Conservation (phyloP, 1,284 basidiomycete species). For the Athelia psychrophila region DNA sequence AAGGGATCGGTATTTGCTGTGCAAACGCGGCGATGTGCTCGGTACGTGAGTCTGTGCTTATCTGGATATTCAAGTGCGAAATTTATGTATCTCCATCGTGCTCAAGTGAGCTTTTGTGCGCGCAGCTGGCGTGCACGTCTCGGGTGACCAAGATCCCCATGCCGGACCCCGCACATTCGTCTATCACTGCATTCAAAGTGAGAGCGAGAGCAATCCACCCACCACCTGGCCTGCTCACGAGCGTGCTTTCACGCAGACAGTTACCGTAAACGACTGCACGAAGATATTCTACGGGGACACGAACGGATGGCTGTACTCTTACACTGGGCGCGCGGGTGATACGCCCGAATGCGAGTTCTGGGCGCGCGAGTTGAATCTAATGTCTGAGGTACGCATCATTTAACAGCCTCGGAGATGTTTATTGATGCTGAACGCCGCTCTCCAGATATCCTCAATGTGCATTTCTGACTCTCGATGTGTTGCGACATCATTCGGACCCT, state of each 20-base stretch:
- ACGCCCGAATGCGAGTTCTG: slow-evolving; percentile 23
- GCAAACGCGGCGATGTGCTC: no score
- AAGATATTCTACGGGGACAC: slow-evolving; percentile 46
- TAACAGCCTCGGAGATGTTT: neutral
- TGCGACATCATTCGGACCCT: slow-evolving; percentile 50
- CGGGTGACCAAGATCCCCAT: slow-evolving; percentile 19
- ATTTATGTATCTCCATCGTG: no score
- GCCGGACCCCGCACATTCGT: slow-evolving; percentile 25
- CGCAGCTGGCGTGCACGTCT: slow-evolving; percentile 33
- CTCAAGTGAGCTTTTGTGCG: slow-evolving; percentile 36
- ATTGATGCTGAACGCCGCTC: neutral
- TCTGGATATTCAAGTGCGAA: no score
- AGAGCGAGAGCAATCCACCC: slow-evolving; percentile 7
- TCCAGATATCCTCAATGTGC: slow-evolving; percentile 53
- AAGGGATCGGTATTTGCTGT: no score
- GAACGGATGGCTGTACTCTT: slow-evolving; percentile 48
- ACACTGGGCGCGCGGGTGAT: slow-evolving; percentile 12
- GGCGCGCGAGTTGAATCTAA: slow-evolving; percentile 40
- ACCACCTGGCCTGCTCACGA: neutral
- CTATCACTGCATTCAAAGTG: slow-evolving; percentile 43
- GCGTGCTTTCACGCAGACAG: slow-evolving; percentile 23
- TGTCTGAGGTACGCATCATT: slow-evolving; percentile 20
- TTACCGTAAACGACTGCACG: slow-evolving; percentile 24
- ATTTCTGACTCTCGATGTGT: slow-evolving; percentile 44
- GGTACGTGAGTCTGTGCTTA: no score